Conservation (phyloP, 441 rosid genomes). For the Populus tomentosa region DNA sequence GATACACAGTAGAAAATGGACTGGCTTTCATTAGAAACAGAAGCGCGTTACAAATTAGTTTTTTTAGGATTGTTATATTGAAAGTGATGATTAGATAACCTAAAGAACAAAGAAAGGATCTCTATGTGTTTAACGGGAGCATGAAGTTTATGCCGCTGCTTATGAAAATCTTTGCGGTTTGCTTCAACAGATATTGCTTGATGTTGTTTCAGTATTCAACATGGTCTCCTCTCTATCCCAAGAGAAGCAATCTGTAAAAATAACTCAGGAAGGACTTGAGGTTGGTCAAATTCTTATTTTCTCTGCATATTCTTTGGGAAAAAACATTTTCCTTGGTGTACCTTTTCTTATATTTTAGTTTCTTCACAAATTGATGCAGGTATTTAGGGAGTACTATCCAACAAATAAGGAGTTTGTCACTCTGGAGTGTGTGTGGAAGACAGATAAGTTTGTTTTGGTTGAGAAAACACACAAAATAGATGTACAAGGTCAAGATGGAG, state of each 20-base stretch:
- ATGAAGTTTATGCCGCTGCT: background rate
- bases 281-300: conserved; percentile 26
- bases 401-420: conserved; percentile 40
- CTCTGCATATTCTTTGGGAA: conserved; percentile 10
- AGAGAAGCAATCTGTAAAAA: conserved; percentile 67
- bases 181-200: conserved; percentile 60
- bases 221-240: conserved; percentile 55
- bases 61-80: background rate
- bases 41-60: background rate
- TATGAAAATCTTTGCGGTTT: background rate
- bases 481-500: conserved; percentile 23
- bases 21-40: background rate
- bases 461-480: conserved; percentile 43
- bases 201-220: conserved; percentile 63
- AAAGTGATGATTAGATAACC: background rate
- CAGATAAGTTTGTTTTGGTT: conserved; percentile 56
- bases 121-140: background rate
- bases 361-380: conserved; percentile 31
- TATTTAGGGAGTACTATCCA: conserved; percentile 77
- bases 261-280: conserved; percentile 68
- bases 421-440: conserved; percentile 60
- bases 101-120: background rate
- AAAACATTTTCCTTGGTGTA: conserved; percentile 8
- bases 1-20: background rate
- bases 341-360: conserved; percentile 3